Evolutionary conservation across 1,139 yeast genomes (phyloP), one percentile per base, ranked within the genome.

Genomic region (Yamadazyma aaseri): DNA sequence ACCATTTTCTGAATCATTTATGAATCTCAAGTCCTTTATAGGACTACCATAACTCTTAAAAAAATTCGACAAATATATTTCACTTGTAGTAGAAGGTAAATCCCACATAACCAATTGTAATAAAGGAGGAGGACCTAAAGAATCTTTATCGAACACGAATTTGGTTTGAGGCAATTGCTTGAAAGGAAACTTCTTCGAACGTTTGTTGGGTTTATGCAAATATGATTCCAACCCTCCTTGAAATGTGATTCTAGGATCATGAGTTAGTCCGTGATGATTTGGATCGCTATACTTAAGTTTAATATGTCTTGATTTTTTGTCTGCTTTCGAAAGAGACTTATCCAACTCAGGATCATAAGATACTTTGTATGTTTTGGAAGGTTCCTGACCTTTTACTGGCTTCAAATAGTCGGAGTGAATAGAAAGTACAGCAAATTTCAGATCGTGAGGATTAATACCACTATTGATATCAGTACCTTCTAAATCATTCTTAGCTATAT

Each of bases 41-140:
- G 71, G 52, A 35, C 72, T 73, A 3, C 96, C 96, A 56, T 69
- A 84, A 23, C 73, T 61, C 28, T 68, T 67, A 41, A 87, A 54
- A 42, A 53, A 79, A 41, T 81, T 81, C 56, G 39, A 80, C 50
- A 46, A 71, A 59, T 46, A 69, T 13, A 45, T 66, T 59, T 48
- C 81, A 56, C 46, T 81, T 54, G 43, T 74, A 46, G 51, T 73
- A 42, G 42, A 74, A 58, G 60, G 74, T 23, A 81, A 62, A 20
- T 82, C 85, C 71, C 87, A 81, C 6, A 87, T 67, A 2, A 87
- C 74, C 23, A 89, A 56, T 48, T 84, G 86, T 3, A 78, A 65
- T 4, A 80, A 73, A 0, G 96, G 96, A 9, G 81, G 78, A 0
- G 83, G 81, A 0, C 95, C 95, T 16, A 87, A 56, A 0, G 95